Evolutionary conservation across 345 rosid genomes (phyloP).

Genomic region (Orychophragmus violaceus): DNA sequence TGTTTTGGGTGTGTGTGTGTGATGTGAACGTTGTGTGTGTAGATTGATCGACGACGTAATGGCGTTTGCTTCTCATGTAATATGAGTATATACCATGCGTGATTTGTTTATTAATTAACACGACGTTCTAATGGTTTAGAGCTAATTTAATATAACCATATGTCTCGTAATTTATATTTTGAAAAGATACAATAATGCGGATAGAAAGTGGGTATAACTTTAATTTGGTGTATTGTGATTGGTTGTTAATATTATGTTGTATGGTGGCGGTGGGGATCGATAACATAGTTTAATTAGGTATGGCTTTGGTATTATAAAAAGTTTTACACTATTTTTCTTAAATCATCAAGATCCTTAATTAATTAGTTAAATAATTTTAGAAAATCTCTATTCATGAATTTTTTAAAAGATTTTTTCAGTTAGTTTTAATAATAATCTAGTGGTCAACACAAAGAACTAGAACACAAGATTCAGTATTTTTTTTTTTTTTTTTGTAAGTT

Average conservation of each 20-base stretch:
- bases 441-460: too few species aligned
- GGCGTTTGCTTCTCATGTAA: background rate
- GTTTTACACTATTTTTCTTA: background rate
- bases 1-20: background rate
- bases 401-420: too few species aligned
- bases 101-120: background rate
- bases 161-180: background rate
- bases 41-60: slow-evolving; percentile 1
- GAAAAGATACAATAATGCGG: background rate
- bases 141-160: background rate
- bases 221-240: slow-evolving; percentile 4
- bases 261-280: slow-evolving; percentile 16
- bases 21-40: background rate
- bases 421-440: too few species aligned
- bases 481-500: too few species aligned
- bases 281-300: slow-evolving; percentile 7
- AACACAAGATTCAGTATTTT: too few species aligned
- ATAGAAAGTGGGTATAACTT: slow-evolving; percentile 4
- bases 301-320: background rate
- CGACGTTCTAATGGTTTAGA: background rate
- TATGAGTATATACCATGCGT: background rate
- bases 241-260: background rate
- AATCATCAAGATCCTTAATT: too few species aligned
- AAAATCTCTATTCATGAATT: too few species aligned
- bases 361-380: too few species aligned